Evolutionary conservation across 2,329 filamentous ascomycete species (phyloP).

Genomic region (Teratosphaeria epicoccoides): DNA sequence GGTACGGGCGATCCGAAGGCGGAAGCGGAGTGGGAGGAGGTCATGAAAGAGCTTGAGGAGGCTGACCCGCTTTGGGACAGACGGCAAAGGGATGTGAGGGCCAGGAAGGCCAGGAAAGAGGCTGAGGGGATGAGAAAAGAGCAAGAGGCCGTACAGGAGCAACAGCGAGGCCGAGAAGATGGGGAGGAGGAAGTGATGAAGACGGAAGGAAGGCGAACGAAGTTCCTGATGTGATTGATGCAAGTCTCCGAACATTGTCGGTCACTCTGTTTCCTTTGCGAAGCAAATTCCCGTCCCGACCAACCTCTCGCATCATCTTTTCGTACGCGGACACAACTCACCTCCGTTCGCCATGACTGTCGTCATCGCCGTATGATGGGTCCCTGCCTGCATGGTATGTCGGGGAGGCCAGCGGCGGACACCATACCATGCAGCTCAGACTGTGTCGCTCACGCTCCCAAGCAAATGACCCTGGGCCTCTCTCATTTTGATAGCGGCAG

Average conservation of each 20-base stretch:
- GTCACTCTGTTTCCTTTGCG: too few species aligned
- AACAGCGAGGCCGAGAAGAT: conserved; percentile 2
- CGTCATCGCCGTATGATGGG: too few species aligned
- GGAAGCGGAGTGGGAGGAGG: conserved; percentile 82
- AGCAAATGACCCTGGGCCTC: too few species aligned
- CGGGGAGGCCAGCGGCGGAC: too few species aligned
- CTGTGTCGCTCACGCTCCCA: too few species aligned
- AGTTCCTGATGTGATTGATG: conserved; percentile 20
- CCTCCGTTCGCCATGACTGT: too few species aligned
- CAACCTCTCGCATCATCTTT: too few species aligned
- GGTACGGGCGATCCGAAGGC: conserved; percentile 65
- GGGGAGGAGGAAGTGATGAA: conserved; percentile 1
- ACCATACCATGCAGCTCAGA: too few species aligned
- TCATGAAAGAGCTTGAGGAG: conserved; percentile 39
- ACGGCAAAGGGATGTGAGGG: conserved; percentile 19
- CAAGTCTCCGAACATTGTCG: neutral
- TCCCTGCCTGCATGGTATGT: too few species aligned
- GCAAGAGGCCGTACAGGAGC: conserved; percentile 8
- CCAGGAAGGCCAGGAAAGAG: conserved; percentile 18
- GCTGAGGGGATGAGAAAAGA: conserved; percentile 13
- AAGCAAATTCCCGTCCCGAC: too few species aligned
- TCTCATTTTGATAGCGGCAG: too few species aligned
- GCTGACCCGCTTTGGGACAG: conserved; percentile 24
- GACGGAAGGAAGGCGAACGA: conserved; percentile 11
- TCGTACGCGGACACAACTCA: too few species aligned